Base-by-base conservation (phyloP, 169 alveolate species). In the Eimeria mitis region DNA sequence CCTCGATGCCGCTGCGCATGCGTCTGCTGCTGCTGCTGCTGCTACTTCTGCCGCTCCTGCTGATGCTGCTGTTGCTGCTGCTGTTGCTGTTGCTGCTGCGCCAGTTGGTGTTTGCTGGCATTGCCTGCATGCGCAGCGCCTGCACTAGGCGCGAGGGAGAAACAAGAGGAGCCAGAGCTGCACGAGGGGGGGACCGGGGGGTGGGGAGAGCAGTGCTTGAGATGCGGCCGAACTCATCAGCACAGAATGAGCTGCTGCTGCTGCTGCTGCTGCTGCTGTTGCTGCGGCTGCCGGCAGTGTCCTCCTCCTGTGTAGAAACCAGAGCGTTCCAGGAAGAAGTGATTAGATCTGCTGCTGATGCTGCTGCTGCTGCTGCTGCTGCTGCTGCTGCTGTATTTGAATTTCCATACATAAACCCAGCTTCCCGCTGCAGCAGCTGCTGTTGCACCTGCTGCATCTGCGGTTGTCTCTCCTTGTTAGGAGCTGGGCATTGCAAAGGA, bases 41-140 rank as follows among this genome's bases (percentile, higher is more conserved):
- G 68, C 11, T 28, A 2, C 11, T 5, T 14, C 68, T 5, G 47
- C 81, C 14, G 81, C 81, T 71, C 44, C 81, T 71, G 81, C 81
- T 40, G 52, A 16, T n/a, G 47, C 81, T n/a, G 9, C 81, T 71
- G 42, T 42, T 19, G 68, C 28, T 59, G 68, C 68, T 59, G 68
- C n/a, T n/a, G n/a, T 70, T 14, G 79, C 87, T 76, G 87, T 31
- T 76, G 37, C 87, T 34, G 61, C 87, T 37, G 3, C 59, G 3
- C 61, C 52, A 11, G 6, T 37, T 31, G 23, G 61, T 34, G 21
- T 11, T 31, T 40, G 87, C 61, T 70, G 81, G 13, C 23, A 11
- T 70, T 11, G 87, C 87, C 11, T 76, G 87, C 87, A 40, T 76
- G 61, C 87, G 87, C 59, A 76, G 59, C 16, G 87, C 87, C 59